Conservation (phyloP, 306 rosid genomes). For the Lagenaria siceraria region DNA sequence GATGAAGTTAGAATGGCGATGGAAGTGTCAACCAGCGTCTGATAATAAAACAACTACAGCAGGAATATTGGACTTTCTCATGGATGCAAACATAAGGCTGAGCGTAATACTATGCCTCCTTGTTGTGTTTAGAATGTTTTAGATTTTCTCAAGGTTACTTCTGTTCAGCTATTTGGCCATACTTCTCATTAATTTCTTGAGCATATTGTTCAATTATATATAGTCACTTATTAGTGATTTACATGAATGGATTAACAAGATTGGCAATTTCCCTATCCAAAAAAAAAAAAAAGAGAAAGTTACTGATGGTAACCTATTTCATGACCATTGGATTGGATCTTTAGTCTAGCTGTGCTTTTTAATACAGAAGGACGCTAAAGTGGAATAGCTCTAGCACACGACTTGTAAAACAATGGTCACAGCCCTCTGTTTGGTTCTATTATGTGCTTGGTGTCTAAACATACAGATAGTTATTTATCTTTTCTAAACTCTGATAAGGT, state of each 20-base stretch:
- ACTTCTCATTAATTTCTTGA: neutral
- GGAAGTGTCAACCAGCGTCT: constrained; percentile 63
- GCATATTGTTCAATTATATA: neutral
- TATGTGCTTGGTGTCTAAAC: neutral
- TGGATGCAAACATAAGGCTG: constrained; percentile 67
- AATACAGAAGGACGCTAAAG: neutral
- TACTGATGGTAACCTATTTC: neutral
- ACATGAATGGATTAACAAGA: neutral
- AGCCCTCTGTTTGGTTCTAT: neutral
- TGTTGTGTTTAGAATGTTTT: neutral
- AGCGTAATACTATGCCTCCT: constrained; percentile 47
- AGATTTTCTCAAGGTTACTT: neutral
- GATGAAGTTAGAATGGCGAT: constrained; percentile 71
- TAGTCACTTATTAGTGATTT: neutral
- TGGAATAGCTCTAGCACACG: neutral
- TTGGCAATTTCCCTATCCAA: neutral
- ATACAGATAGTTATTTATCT: neutral
- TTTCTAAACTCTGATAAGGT: neutral
- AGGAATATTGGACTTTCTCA: constrained; percentile 65
- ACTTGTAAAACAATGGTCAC: neutral
- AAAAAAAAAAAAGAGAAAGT: neutral
- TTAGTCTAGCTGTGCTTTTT: neutral
- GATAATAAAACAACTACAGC: constrained; percentile 48
- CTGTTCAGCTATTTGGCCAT: neutral
- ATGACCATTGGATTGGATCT: neutral